Evolutionary conservation across 2,329 filamentous ascomycete species (phyloP).

Genomic region (Stachybotrys chartarum): DNA sequence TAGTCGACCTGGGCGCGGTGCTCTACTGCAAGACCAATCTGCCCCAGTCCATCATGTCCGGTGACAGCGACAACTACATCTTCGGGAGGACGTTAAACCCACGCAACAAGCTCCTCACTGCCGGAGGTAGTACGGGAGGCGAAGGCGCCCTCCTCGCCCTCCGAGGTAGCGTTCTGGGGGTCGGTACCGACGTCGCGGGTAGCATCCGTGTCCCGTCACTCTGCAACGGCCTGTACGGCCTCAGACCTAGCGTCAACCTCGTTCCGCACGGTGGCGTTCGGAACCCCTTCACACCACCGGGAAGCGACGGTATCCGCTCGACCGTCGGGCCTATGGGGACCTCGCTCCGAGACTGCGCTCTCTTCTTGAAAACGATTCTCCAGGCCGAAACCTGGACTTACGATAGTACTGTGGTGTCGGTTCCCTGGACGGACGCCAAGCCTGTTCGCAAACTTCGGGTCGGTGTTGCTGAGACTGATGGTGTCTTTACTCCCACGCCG

Average conservation of each 20-base stretch:
- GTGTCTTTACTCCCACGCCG: not conserved
- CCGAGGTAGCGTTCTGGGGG: slow-evolving; percentile 22
- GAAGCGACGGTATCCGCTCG: not conserved
- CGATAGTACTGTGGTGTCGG: not conserved
- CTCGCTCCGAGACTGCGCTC: not conserved
- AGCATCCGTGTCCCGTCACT: not conserved
- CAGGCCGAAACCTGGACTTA: not conserved
- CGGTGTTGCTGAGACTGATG: not conserved
- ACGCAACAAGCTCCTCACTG: slow-evolving; percentile 20
- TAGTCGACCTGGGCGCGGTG: slow-evolving; percentile 20
- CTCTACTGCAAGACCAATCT: slow-evolving; percentile 33
- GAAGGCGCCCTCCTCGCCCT: slow-evolving; percentile 27
- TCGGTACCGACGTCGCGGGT: slow-evolving; percentile 26
- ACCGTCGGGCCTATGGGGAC: slow-evolving; percentile 1
- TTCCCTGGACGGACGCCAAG: not conserved
- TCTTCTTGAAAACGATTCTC: not conserved
- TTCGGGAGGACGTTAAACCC: slow-evolving; percentile 27
- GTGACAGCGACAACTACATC: slow-evolving; percentile 31
- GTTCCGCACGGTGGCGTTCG: not conserved
- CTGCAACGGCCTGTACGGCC: not conserved
- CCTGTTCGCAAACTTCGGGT: not conserved
- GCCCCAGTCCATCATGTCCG: slow-evolving; percentile 55
- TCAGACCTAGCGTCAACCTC: not conserved
- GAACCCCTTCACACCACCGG: not conserved
- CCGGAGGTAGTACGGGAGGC: slow-evolving; percentile 29